These are phyloP conservation scores for Colletotrichum chlorophyti DNA, from an alignment of 2,329 filamentous ascomycete species.

Conservation along the genomic window DNA sequence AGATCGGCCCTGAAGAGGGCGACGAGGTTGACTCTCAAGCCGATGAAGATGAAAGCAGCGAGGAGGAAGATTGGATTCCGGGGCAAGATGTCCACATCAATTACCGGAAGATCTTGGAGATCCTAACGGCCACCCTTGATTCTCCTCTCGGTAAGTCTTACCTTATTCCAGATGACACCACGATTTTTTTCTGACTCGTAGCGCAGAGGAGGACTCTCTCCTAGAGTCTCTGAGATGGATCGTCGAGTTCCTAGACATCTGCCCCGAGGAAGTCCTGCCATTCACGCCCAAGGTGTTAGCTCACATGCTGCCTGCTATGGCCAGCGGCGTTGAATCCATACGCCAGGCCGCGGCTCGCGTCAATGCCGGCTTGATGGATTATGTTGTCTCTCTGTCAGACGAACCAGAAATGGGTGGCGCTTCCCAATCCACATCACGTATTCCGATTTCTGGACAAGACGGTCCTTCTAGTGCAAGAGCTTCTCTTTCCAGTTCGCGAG, in stretches of 20 bases:
- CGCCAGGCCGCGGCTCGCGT: slow-evolving; percentile 87
- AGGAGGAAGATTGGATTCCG: slow-evolving; percentile 94
- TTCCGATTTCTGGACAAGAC: slow-evolving; percentile 50
- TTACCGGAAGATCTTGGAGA: slow-evolving; percentile 89
- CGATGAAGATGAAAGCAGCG: slow-evolving; percentile 64
- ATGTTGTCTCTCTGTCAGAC: slow-evolving; percentile 89
- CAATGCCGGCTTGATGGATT: slow-evolving; percentile 90
- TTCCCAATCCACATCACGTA: slow-evolving; percentile 45
- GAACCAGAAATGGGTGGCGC: slow-evolving; percentile 56
- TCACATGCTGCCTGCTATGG: slow-evolving; percentile 92
- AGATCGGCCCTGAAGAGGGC: slow-evolving; percentile 64
- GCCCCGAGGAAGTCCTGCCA: slow-evolving; percentile 92
- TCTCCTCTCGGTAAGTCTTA: slow-evolving; percentile 76
- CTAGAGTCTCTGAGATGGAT: slow-evolving; percentile 94
- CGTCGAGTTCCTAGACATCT: slow-evolving; percentile 95
- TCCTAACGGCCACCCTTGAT: slow-evolving; percentile 87
- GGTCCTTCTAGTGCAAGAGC: slow-evolving; percentile 56
- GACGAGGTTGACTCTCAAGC: slow-evolving; percentile 66
- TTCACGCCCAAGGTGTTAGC: slow-evolving; percentile 93
- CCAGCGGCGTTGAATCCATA: slow-evolving; percentile 88
- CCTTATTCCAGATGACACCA: no score
- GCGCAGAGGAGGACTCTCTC: slow-evolving; percentile 84
- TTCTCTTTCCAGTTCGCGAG: slow-evolving; percentile 60
- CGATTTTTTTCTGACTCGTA: no score
- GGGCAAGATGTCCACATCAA: slow-evolving; percentile 97